Evolutionary conservation across 768 basidiomycete genomes (phyloP), one percentile per base, ranked within the genome.

Genomic region (Holtermanniella nyarrowii): DNA sequence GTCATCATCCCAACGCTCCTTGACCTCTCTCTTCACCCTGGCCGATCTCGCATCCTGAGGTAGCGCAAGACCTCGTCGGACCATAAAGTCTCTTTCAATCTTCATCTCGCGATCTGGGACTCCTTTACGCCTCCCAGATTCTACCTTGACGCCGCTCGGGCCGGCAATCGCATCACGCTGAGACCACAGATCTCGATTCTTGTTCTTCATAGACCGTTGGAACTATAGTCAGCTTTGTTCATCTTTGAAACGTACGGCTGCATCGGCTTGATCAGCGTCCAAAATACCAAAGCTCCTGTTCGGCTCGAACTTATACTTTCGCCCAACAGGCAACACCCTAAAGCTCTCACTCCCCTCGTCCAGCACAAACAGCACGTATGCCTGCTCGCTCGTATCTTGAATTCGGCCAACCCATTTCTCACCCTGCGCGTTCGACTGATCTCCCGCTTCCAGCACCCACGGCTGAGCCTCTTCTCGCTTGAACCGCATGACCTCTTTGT

Each of bases 381-480:
- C 62, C 21, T 62, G 44, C 2, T 54, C 42, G n/a, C 44, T 45
- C 5, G 58, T 50, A 37, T 64, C 62, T 22, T 54, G 44, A 50
- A 64, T 60, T 41, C 61, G 57, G n/a, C 65, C 65, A 1, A 67
- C 63, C 65, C 65, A 67, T 26, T 59, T 50, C 51, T 67, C 65
- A 4, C 60, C 62, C 27, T 50, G 20, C 21, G 48, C 49, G 25
- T 27, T 23, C 46, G 52, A 51, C 26, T 41, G 48, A 22, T 23
- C 5, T 11, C 52, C 56, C 21, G 50, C 47, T 47, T 67, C 65
- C 26, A 67, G 41, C 5, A 67, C 47, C 65, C 65, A 66, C 11
- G 65, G 65, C 22, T 42, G 27, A 20, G 60, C 59, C 48, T 67
- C 65, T 40, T 67, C 65, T 31, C 65, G 45, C 27, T 58, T 50